phyloP scores from a whole-genome alignment of 805 yeast species.

The Wickerhamomyces xylosicus region DNA sequence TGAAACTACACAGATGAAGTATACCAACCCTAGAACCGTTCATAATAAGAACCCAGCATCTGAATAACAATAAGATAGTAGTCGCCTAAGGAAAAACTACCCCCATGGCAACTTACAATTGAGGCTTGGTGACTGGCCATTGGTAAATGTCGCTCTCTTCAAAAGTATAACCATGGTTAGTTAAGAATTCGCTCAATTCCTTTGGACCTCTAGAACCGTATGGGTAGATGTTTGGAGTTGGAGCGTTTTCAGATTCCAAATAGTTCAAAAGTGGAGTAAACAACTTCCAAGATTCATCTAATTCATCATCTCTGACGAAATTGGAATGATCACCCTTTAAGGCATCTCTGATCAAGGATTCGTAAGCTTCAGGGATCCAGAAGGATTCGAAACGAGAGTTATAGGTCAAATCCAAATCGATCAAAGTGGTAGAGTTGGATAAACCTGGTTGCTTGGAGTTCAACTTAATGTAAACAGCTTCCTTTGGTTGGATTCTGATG shows the following conservation, averaged over 20 bases:
- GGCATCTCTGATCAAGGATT: constrained; percentile 87
- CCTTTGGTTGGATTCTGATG: constrained; percentile 88
- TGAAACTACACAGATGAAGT: too few species aligned
- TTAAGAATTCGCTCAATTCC: constrained; percentile 48
- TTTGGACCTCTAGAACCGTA: constrained; percentile 92
- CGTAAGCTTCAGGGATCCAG: constrained; percentile 98
- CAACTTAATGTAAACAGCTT: constrained; percentile 87
- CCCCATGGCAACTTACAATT: background rate
- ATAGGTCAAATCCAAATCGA: constrained; percentile 88
- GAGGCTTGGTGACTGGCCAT: constrained; percentile 78
- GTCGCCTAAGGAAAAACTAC: too few species aligned
- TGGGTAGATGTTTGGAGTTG: constrained; percentile 57
- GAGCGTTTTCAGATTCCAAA: constrained; percentile 64
- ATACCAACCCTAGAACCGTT: too few species aligned
- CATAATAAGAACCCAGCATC: too few species aligned
- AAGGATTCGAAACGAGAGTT: constrained; percentile 71
- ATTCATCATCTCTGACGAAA: constrained; percentile 96
- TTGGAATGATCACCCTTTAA: constrained; percentile 89
- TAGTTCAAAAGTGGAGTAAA: constrained; percentile 85
- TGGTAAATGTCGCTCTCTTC: constrained; percentile 58
- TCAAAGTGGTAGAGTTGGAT: constrained; percentile 67
- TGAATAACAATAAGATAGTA: too few species aligned
- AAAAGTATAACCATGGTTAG: constrained; percentile 63
- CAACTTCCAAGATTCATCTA: constrained; percentile 85
- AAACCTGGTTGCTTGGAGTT: constrained; percentile 93